Evolutionary conservation across 257 asterid genomes (phyloP), one percentile per base, ranked within the genome.

Genomic region (Oldenlandia corymbosa): DNA sequence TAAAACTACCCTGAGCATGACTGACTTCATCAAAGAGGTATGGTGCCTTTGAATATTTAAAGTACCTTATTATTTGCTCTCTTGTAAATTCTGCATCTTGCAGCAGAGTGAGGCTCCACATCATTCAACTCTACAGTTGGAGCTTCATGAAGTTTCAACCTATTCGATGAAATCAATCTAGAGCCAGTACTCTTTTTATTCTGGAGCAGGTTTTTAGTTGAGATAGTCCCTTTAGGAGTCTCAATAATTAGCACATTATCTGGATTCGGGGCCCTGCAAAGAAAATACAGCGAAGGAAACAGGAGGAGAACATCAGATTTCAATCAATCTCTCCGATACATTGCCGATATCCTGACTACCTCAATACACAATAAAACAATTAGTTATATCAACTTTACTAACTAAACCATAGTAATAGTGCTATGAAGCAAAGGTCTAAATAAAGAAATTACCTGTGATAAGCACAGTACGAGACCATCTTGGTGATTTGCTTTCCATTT

Each of bases 401-500:
- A 28, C 23, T 20, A 45, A 31, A 37, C 2, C 0, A 32, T 32
- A 37, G 9, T 57, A 57, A 57, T 5, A 20, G 5, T 59, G 34
- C 34, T 32, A 59, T 26, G 50, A 37, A 8, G 20, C 64, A 7
- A n/a, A n/a, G n/a, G n/a, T n/a, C n/a, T n/a, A n/a, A n/a, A n/a
- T n/a, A n/a, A n/a, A n/a, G n/a, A n/a, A 53, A 66, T 52, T 87
- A 93, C 99, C 97, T 84, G 88, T 93, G 99, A 75, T 84, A 93
- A 36, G 99, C 88, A 45, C 97, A 93, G 68, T 87, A 93, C 13
- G 97, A 93, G 32, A 93, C 94, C 99, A 85, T 90, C 79, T 85
- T 90, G 26, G 95, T 93, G 28, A 80, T 60, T 69, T 90, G 99
- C 70, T 83, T 88, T 66, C 97, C 96, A 73, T 93, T 93, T 82